Conservation (phyloP, 2,329 filamentous ascomycete genomes). For the Grosmannia penicillata region DNA sequence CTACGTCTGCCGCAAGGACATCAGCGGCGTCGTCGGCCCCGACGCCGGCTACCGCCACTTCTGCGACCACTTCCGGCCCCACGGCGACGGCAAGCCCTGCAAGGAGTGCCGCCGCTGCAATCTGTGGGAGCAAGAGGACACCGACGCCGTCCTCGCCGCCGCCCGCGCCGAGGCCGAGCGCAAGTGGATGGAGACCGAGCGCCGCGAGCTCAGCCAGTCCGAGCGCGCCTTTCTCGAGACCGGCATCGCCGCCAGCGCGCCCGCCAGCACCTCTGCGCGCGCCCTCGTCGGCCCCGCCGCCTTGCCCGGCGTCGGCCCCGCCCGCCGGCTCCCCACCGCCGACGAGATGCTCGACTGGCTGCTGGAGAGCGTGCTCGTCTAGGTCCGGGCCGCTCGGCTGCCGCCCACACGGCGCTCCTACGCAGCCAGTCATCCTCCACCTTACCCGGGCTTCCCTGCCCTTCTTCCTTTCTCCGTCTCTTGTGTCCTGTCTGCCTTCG, state of each 20-base stretch:
- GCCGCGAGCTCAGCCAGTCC: constrained; percentile 35
- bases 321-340: constrained; percentile 17
- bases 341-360: constrained; percentile 30
- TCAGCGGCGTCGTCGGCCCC: constrained; percentile 27
- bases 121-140: constrained; percentile 62
- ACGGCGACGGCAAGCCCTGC: constrained; percentile 58
- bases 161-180: constrained; percentile 59
- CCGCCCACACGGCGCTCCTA: too few species aligned
- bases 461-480: neutral
- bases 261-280: neutral
- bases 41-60: constrained; percentile 81
- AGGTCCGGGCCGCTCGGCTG: too few species aligned
- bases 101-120: constrained; percentile 69
- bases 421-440: too few species aligned
- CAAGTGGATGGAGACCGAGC: constrained; percentile 54
- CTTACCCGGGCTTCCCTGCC: neutral
- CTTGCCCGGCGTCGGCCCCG: neutral
- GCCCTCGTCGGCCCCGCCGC: neutral
- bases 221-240: constrained; percentile 44
- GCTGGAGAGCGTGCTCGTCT: constrained; percentile 28
- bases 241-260: constrained; percentile 22
- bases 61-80: constrained; percentile 83
- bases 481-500: neutral
- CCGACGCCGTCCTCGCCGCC: constrained; percentile 49
- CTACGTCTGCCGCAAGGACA: constrained; percentile 79